phyloP scores from a whole-genome alignment of 2,329 filamentous ascomycete genomes.

The Zelopaecilomyces penicillatus region DNA sequence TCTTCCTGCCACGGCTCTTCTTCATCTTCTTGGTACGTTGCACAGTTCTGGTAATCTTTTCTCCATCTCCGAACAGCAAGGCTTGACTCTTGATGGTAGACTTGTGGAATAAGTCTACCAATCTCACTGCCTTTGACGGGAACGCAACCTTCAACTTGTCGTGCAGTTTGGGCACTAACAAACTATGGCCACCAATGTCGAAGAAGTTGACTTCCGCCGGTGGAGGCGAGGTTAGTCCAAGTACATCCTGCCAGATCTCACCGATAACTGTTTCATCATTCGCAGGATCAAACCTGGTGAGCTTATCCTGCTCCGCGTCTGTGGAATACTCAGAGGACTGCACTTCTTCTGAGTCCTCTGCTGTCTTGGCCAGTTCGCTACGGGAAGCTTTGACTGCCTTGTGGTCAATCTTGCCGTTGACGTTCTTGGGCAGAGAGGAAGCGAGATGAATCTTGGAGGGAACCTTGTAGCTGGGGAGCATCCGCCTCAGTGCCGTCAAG shows the following conservation, averaged over 20 bases:
- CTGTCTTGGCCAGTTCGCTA: not conserved
- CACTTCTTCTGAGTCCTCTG: no score
- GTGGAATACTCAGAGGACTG: not conserved
- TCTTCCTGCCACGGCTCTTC: no score
- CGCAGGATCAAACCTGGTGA: not conserved
- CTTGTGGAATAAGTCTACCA: no score
- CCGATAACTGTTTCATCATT: no score
- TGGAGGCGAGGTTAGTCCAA: not conserved
- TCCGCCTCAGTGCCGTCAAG: not conserved
- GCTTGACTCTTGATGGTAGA: no score
- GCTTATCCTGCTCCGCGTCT: not conserved
- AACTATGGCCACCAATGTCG: not conserved
- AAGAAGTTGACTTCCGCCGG: conserved; percentile 1
- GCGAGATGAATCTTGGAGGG: conserved; percentile 1
- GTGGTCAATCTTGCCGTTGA: conserved; percentile 5
- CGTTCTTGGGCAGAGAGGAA: conserved; percentile 2
- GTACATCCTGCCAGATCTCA: conserved; percentile 1
- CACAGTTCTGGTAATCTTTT: no score
- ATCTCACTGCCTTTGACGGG: no score
- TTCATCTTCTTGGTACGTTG: no score
- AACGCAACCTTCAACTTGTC: no score
- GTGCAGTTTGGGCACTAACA: no score
- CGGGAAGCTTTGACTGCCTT: not conserved
- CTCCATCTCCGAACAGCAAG: no score
- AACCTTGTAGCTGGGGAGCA: conserved; percentile 5